Evolutionary conservation across 371 early-diverging fungal genomes (phyloP).

Genomic region (Umbelopsis sp.): DNA sequence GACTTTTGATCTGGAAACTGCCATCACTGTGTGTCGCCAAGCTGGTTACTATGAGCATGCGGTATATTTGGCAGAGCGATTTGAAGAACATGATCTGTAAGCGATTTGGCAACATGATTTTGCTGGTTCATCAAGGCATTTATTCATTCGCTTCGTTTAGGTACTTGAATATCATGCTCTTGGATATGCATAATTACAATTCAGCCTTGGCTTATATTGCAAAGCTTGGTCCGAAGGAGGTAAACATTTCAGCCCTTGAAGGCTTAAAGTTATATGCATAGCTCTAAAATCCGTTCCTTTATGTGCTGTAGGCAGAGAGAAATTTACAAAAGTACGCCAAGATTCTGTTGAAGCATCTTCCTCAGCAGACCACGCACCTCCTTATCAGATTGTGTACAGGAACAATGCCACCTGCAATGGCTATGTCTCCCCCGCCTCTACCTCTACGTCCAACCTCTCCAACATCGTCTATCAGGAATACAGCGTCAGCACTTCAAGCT

Average conservation of each 20-base stretch:
- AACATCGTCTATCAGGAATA: conserved; percentile 34
- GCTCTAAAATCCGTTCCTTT: neutral
- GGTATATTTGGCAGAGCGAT: conserved; percentile 82
- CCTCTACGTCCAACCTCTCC: conserved; percentile 27
- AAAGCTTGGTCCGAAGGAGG: conserved; percentile 58
- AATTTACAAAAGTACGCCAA: conserved; percentile 80
- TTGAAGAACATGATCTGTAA: conserved; percentile 79
- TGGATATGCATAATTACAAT: conserved; percentile 81
- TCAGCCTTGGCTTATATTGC: conserved; percentile 74
- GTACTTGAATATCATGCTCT: conserved; percentile 73
- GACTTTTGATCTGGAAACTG: conserved; percentile 91
- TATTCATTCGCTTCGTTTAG: conserved; percentile 19
- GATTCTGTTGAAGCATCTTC: conserved; percentile 71
- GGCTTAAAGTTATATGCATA: neutral
- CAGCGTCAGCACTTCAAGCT: conserved; percentile 25
- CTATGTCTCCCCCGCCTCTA: conserved; percentile 16
- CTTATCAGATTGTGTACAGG: conserved; percentile 77
- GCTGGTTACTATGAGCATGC: conserved; percentile 91
- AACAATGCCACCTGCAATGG: conserved; percentile 29
- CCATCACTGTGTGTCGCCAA: conserved; percentile 90
- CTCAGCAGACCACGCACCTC: conserved; percentile 79
- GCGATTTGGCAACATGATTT: conserved; percentile 17
- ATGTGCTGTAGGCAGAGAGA: conserved; percentile 48
- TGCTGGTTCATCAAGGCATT: neutral
- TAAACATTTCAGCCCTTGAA: conserved; percentile 4